These are phyloP conservation scores for Penicillium diatomitis DNA, from an alignment of 495 filamentous ascomycete genomes.

Conservation along the genomic window DNA sequence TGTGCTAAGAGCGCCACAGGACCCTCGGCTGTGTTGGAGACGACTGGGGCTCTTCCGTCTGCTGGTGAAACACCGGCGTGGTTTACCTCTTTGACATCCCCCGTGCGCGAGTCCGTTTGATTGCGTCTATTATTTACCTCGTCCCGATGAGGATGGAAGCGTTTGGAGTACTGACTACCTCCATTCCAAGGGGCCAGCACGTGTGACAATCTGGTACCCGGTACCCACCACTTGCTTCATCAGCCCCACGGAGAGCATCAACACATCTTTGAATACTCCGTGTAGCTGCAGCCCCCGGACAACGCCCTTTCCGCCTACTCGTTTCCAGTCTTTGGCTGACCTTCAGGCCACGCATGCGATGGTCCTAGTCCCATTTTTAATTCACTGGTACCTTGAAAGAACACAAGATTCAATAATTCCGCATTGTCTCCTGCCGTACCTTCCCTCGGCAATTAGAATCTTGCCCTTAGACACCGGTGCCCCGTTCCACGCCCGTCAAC, in stretches of 20 bases:
- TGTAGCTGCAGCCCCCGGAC: not conserved
- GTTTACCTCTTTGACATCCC: constrained; percentile 8
- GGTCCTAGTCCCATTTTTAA: not conserved
- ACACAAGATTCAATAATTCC: too few relatives aligned
- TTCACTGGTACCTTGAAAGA: too few relatives aligned
- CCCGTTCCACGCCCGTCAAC: not conserved
- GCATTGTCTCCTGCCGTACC: too few relatives aligned
- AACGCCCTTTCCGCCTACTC: too few relatives aligned
- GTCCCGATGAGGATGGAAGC: not conserved
- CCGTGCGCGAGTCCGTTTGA: constrained; percentile 14
- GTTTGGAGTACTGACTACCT: not conserved
- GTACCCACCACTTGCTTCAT: too few relatives aligned
- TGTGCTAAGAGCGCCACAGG: too few relatives aligned
- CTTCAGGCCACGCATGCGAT: not conserved
- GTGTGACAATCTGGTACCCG: too few relatives aligned
- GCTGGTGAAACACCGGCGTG: constrained; percentile 37
- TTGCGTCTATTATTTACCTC: constrained; percentile 4
- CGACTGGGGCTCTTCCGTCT: constrained; percentile 5
- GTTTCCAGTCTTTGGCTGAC: not conserved
- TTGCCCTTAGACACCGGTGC: not conserved
- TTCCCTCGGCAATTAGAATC: not conserved
- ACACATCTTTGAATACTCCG: not conserved
- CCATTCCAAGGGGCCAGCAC: not conserved
- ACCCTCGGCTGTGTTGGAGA: too few relatives aligned
- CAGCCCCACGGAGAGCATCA: too few relatives aligned